Evolutionary conservation across 495 filamentous ascomycete species (phyloP), one percentile per base, ranked within the genome.

Genomic region (Trichoderma gamsii): DNA sequence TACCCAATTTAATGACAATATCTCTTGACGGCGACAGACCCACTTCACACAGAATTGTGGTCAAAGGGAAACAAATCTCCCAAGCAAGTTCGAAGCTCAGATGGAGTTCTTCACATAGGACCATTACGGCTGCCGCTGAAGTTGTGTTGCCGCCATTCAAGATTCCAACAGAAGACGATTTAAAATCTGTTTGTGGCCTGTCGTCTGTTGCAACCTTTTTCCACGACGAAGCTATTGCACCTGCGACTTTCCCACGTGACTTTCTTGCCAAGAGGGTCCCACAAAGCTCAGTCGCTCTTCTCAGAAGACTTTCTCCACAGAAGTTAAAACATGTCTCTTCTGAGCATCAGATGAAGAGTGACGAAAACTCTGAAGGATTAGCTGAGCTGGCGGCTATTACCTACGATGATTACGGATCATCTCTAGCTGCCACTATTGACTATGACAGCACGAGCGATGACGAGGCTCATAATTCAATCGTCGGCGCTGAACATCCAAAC

Each of bases 181-280:
- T 75, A 25, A 74, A 80, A 21, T 80, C 81, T 25, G 82, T 82
- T 13, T n/a, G 38, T 25, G 84, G 84, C 56, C 72, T 78, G 25
- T 86, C 86, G 23, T 90, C 88, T 9, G 77, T 87, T 25, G 88
- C 85, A 63, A 86, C 87, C 9, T 83, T 86, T 75, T 85, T 84
- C 12, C 88, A 87, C 69, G 81, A 82, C 49, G 79, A 79, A 4
- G 79, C 78, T 64, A 69, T 66, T 7, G 66, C 64, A 6, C 67
- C 70, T 41, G 71, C 75, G 2, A 41, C 72, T 43, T 70, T 64
- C 64, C 73, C 71, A 41, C 70, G 70, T 38, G 71, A 73, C 2
- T 77, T 72, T 1, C 35, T 79, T 25, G 74, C 79, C 3, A 82
- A 81, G 43, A 78, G 79, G 65, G 69, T 84, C 6, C 87, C 87